Conservation (phyloP, 108 stramenopile species). For the Tribonema minus region DNA sequence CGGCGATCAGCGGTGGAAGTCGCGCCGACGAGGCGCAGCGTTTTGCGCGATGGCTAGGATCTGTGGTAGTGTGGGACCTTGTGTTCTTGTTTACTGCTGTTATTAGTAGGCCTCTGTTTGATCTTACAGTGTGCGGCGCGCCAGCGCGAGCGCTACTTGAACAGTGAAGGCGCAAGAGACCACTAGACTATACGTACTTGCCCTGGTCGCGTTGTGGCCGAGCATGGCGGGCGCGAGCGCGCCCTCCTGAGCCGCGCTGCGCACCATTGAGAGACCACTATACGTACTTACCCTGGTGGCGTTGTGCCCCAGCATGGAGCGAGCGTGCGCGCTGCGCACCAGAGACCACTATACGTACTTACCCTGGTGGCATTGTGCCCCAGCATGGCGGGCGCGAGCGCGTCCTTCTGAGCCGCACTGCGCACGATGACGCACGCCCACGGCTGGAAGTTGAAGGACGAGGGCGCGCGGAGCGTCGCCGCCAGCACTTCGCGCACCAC, state of each 20-base stretch:
- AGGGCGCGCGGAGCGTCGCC: constrained; percentile 13
- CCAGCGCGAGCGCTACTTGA: too few relatives aligned
- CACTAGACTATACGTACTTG: too few relatives aligned
- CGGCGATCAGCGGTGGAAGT: too few relatives aligned
- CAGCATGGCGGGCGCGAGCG: constrained; percentile 36
- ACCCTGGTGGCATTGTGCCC: constrained; percentile 27
- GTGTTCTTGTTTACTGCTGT: too few relatives aligned
- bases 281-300: constrained; percentile 15
- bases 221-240: constrained; percentile 38
- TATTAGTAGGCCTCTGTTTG: too few relatives aligned
- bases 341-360: too few relatives aligned
- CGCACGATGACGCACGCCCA: constrained; percentile 51
- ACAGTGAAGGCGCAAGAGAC: too few relatives aligned
- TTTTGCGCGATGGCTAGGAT: too few relatives aligned
- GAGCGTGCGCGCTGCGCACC: constrained; percentile 12
- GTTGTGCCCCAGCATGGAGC: constrained; percentile 38
- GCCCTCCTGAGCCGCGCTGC: background rate
- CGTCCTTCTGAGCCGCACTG: constrained; percentile 1
- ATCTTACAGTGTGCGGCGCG: too few relatives aligned
- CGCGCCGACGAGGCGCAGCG: too few relatives aligned
- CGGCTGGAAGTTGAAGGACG: constrained; percentile 52
- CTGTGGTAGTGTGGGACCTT: too few relatives aligned
- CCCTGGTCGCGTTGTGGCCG: constrained; percentile 23
- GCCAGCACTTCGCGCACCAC: background rate
- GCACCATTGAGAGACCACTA: too few relatives aligned